A percentile compares a stretch with the other conserved stretches of the same genome.
These are phyloP conservation scores for Vitis labrusca DNA, from an alignment of 164 flowering plant species.

Conservation along the genomic window DNA sequence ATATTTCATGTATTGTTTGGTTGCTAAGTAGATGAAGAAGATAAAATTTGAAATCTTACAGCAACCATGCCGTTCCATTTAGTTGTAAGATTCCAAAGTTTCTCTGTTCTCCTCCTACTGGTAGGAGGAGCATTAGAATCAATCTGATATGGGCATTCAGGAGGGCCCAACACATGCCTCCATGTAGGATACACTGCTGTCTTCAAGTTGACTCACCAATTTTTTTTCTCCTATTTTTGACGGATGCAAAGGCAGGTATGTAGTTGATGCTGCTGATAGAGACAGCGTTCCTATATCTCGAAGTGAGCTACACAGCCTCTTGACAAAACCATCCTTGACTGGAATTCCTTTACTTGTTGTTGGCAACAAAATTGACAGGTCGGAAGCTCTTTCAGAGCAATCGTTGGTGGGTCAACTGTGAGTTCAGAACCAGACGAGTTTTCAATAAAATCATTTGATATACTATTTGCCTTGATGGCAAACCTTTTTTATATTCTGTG, in stretches of 20 bases:
- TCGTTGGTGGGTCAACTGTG: slow-evolving; percentile 89
- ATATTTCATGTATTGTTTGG: no score
- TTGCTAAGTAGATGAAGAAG: not conserved
- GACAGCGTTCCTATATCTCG: slow-evolving; percentile 78
- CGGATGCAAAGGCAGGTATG: slow-evolving; percentile 54
- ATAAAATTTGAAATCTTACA: not conserved
- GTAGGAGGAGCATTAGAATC: no score
- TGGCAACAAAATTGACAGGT: slow-evolving; percentile 90
- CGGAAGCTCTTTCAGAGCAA: slow-evolving; percentile 88
- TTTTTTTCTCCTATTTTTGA: not conserved
- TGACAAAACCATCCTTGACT: slow-evolving; percentile 64
- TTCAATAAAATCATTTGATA: not conserved
- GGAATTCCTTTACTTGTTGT: slow-evolving; percentile 84
- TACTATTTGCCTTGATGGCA: not conserved
- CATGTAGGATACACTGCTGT: not conserved
- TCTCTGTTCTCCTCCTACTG: no score
- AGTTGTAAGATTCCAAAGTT: no score
- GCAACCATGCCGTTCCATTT: not conserved
- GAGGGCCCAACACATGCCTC: not conserved
- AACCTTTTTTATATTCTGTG: not conserved
- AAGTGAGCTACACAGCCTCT: slow-evolving; percentile 79
- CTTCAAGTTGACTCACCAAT: not conserved
- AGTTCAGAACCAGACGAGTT: slow-evolving; percentile 23
- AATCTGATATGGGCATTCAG: not conserved
- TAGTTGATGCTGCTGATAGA: slow-evolving; percentile 94